These are phyloP conservation scores for Penicillium occitanis DNA, from an alignment of 2,329 filamentous ascomycete species.

Conservation along the genomic window DNA sequence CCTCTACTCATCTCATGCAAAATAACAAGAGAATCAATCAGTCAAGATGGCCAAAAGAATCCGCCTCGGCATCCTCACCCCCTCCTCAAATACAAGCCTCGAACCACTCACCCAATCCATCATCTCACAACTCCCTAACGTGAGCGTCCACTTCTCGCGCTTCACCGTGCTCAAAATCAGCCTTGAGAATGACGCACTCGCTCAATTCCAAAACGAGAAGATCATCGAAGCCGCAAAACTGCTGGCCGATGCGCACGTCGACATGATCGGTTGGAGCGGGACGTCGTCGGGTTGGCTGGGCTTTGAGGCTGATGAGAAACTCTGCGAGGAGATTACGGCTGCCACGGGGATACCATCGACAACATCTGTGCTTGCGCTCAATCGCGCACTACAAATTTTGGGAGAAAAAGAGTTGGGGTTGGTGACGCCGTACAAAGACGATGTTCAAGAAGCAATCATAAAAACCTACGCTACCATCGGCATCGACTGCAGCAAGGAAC, in stretches of 20 bases:
- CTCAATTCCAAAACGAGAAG: slow-evolving; percentile 16
- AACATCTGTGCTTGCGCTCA: slow-evolving; percentile 16
- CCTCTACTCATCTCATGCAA: too few species aligned
- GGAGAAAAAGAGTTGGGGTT: slow-evolving; percentile 9
- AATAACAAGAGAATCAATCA: too few species aligned
- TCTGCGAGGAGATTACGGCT: slow-evolving; percentile 15
- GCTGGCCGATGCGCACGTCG: slow-evolving; percentile 14
- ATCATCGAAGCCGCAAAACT: slow-evolving; percentile 15
- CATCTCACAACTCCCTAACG: slow-evolving; percentile 15
- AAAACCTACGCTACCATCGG: slow-evolving; percentile 15
- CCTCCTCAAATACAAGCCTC: slow-evolving; percentile 18
- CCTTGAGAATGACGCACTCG: slow-evolving; percentile 10
- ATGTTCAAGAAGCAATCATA: slow-evolving; percentile 15
- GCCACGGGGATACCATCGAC: slow-evolving; percentile 17
- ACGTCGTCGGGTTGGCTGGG: slow-evolving; percentile 19
- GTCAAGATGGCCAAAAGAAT: slow-evolving; percentile 13
- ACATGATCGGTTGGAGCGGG: slow-evolving; percentile 20
- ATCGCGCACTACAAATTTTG: background rate
- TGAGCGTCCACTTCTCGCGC: slow-evolving; percentile 17
- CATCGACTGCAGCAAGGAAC: slow-evolving; percentile 17
- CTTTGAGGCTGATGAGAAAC: slow-evolving; percentile 13
- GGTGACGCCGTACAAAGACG: slow-evolving; percentile 17
- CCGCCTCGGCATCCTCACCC: slow-evolving; percentile 19
- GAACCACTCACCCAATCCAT: slow-evolving; percentile 18
- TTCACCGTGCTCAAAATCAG: slow-evolving; percentile 20